phyloP scores from a whole-genome alignment of 2,329 filamentous ascomycete species.

The Nannizzia gypsea region DNA sequence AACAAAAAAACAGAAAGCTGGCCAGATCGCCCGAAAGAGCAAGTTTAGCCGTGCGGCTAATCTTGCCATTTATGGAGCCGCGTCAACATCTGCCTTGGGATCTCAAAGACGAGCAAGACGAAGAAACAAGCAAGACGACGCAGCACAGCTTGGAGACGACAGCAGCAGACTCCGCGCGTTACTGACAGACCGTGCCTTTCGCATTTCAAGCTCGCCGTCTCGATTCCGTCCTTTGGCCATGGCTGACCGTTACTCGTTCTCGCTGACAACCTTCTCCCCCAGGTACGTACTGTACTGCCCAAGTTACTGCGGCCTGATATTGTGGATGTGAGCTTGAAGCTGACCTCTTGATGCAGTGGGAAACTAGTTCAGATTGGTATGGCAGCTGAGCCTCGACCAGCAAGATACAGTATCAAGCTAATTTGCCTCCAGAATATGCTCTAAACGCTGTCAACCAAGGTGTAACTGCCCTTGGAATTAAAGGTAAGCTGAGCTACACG shows the following conservation, averaged over 20 bases:
- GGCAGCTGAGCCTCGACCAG: constrained; percentile 11
- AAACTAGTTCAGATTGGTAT: constrained; percentile 98
- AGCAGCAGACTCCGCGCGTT: background rate
- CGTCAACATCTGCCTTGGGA: constrained; percentile 20
- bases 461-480: constrained; percentile 95
- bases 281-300: constrained; percentile 63
- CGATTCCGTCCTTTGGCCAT: constrained; percentile 39
- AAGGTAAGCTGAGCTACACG: constrained; percentile 51
- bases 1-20: constrained; percentile 6
- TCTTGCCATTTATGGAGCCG: constrained; percentile 16
- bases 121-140: background rate
- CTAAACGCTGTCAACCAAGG: constrained; percentile 98
- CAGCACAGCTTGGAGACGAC: background rate
- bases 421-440: constrained; percentile 69
- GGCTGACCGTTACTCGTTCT: constrained; percentile 99
- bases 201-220: background rate
- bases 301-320: background rate
- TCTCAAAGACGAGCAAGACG: background rate
- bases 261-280: constrained; percentile 96
- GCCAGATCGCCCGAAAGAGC: constrained; percentile 4
- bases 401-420: background rate
- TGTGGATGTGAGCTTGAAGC: constrained; percentile 20
- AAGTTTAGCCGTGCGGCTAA: constrained; percentile 16
- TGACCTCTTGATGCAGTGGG: constrained; percentile 53
- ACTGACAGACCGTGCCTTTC: background rate